Evolutionary conservation across 176 grass and related monocot species (phyloP).

Genomic region (Aegilops bicornis): DNA sequence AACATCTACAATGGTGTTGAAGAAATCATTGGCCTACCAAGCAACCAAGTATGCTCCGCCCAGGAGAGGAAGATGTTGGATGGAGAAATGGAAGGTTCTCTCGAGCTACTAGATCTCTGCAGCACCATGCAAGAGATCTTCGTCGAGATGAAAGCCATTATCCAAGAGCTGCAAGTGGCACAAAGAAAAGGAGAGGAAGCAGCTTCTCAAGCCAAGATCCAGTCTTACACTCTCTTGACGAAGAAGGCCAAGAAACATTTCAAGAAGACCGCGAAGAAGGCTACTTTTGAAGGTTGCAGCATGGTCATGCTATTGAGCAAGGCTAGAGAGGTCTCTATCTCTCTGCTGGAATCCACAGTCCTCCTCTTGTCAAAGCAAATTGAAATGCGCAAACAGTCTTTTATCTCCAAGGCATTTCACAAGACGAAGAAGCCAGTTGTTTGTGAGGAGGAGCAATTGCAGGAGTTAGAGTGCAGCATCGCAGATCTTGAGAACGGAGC

Average conservation of each 20-base stretch:
- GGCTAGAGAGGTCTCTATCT: conserved; percentile 27
- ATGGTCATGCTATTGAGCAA: conserved; percentile 13
- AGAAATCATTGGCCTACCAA: conserved; percentile 8
- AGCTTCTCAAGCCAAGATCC: conserved; percentile 24
- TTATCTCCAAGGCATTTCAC: conserved; percentile 32
- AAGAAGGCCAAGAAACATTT: not conserved
- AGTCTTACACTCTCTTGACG: not conserved
- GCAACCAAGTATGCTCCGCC: not conserved
- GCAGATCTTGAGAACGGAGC: conserved; percentile 22
- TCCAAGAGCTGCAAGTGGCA: conserved; percentile 30
- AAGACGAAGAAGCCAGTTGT: conserved; percentile 27
- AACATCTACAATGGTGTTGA: not conserved
- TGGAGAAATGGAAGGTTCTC: conserved; percentile 31
- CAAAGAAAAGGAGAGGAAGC: conserved; percentile 28
- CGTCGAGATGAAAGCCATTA: conserved; percentile 13
- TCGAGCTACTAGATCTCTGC: conserved; percentile 43
- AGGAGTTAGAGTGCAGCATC: conserved; percentile 22
- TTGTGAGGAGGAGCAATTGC: conserved; percentile 33
- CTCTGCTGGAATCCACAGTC: conserved; percentile 13
- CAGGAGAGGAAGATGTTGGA: conserved; percentile 24
- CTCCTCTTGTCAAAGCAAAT: conserved; percentile 32
- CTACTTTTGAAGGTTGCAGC: not conserved
- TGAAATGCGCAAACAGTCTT: conserved; percentile 1
- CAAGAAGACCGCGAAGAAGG: conserved; percentile 20
- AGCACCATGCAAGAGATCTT: conserved; percentile 32